A percentile compares a stretch with the other conserved stretches of the same genome.
Conservation (phyloP, 2,329 filamentous ascomycete species). For the Epichloe glyceriae region DNA sequence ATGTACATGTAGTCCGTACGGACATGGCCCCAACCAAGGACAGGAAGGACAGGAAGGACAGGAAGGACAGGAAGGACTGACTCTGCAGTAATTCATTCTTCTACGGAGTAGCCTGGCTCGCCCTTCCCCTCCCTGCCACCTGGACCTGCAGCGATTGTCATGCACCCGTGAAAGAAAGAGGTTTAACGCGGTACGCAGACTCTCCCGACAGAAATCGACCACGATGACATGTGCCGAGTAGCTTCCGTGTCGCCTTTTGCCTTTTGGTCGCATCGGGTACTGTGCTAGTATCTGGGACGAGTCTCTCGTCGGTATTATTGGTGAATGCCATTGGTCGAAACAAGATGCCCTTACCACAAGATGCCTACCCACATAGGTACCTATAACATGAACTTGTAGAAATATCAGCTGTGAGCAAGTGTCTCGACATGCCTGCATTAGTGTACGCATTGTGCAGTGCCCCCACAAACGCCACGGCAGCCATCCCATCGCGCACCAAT, state of each 20-base stretch:
- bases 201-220: neutral
- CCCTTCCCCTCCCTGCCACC: no score
- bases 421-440: conserved; percentile 7
- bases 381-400: no score
- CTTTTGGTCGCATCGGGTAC: neutral
- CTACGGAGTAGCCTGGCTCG: no score
- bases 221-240: neutral
- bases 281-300: neutral
- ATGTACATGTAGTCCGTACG: no score
- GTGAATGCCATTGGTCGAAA: neutral
- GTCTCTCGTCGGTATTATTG: neutral
- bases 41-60: no score
- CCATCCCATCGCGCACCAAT: neutral
- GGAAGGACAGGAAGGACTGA: no score
- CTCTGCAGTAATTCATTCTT: no score
- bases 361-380: no score
- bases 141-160: no score
- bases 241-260: neutral
- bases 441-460: neutral
- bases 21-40: no score
- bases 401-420: neutral
- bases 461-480: neutral
- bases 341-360: no score
- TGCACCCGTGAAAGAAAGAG: neutral
- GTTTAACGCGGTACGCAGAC: neutral